A percentile compares a stretch with the other conserved stretches of the same genome.
Evolutionary conservation across 768 basidiomycete species (phyloP).

Genomic region (Suillus americanus): DNA sequence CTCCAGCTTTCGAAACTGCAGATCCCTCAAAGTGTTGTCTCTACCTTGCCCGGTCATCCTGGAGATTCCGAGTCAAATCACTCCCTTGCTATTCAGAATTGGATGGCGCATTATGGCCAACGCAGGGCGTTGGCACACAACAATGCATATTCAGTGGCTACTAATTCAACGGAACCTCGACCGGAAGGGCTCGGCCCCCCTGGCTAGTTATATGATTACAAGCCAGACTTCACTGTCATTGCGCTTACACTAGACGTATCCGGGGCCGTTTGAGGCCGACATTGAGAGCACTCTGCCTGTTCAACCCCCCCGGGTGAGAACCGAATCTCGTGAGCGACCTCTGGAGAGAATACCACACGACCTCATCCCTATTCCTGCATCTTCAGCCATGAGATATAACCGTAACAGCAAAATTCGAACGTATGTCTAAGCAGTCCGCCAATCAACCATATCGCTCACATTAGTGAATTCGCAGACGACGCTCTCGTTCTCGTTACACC

Average conservation of each 20-base stretch:
- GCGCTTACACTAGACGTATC: not conserved
- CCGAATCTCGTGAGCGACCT: not conserved
- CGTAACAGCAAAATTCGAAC: conserved; percentile 7
- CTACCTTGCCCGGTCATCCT: not conserved
- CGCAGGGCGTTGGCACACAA: not conserved
- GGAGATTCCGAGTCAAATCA: not conserved
- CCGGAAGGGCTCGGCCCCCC: not conserved
- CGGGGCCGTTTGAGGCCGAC: not conserved
- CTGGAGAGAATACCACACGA: not conserved
- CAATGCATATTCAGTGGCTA: not conserved
- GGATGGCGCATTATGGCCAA: not conserved
- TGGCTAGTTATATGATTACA: not conserved
- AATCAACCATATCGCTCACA: not conserved
- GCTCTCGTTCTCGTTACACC: conserved; percentile 3
- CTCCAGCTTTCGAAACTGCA: not conserved
- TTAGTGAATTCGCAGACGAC: not conserved
- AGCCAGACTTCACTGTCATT: not conserved
- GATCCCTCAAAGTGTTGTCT: not conserved
- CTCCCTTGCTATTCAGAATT: not conserved
- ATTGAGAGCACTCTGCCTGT: not conserved
- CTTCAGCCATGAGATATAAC: conserved; percentile 6
- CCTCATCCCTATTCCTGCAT: not conserved
- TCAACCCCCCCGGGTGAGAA: not conserved
- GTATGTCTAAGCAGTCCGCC: not conserved
- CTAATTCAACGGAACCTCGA: not conserved